Percentiles rank a stretch among this genome's conserved stretches.
These are phyloP conservation scores for Candida nemodendra DNA, from an alignment of 805 yeast genomes.

Conservation along the genomic window DNA sequence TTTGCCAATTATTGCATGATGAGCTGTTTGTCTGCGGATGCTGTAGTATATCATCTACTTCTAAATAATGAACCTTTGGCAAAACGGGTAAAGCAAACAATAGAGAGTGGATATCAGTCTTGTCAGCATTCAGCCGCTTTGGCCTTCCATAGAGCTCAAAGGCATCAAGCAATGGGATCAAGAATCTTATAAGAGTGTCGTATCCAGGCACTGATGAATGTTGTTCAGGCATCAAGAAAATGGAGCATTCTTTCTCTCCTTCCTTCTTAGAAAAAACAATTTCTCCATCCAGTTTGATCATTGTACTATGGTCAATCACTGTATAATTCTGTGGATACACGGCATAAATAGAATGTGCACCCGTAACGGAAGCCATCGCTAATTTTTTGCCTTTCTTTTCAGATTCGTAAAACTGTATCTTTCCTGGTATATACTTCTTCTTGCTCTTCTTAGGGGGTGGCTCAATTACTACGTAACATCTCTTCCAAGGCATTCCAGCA, in stretches of 20 bases:
- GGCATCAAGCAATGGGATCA: constrained; percentile 72
- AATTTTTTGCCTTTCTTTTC: constrained; percentile 71
- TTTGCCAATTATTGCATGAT: constrained; percentile 47
- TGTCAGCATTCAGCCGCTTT: constrained; percentile 68
- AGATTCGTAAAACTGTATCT: constrained; percentile 75
- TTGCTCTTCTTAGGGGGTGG: constrained; percentile 54
- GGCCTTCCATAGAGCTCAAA: constrained; percentile 85
- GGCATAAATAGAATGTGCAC: constrained; percentile 75
- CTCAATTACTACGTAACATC: constrained; percentile 87
- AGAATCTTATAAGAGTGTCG: constrained; percentile 80
- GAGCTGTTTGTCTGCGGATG: constrained; percentile 36
- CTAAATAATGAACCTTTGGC: constrained; percentile 72
- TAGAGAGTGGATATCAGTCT: constrained; percentile 60
- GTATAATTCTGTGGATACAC: constrained; percentile 85
- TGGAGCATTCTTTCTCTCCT: constrained; percentile 53
- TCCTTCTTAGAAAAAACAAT: constrained; percentile 58
- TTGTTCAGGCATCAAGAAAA: constrained; percentile 79
- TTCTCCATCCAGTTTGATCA: constrained; percentile 84
- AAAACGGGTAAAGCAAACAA: constrained; percentile 81
- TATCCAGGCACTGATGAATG: constrained; percentile 82
- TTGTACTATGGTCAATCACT: constrained; percentile 81
- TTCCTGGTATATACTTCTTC: constrained; percentile 56
- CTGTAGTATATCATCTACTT: constrained; percentile 55
- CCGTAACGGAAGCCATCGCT: constrained; percentile 75
- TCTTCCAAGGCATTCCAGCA: constrained; percentile 96